A percentile compares a stretch with the other conserved stretches of the same genome.
Evolutionary conservation across 805 yeast genomes (phyloP).

Genomic region (Wickerhamomyces kurtzmanii): DNA sequence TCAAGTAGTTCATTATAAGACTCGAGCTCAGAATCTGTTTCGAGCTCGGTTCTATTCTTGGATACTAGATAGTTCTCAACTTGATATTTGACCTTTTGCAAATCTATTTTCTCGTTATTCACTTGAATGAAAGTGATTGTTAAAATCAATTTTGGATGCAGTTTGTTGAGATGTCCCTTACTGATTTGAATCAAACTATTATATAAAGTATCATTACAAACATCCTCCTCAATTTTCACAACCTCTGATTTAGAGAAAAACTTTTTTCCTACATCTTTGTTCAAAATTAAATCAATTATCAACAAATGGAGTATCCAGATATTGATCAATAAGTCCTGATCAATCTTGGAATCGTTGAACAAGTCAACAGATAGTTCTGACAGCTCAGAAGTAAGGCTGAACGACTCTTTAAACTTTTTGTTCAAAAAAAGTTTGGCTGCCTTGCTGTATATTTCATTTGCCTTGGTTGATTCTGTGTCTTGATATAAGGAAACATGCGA

Average conservation of each 20-base stretch:
- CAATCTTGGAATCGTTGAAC: slow-evolving; percentile 6
- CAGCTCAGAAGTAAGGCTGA: slow-evolving; percentile 2
- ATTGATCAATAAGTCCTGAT: slow-evolving; percentile 7
- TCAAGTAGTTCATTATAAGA: slow-evolving; percentile 12
- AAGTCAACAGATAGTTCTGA: slow-evolving; percentile 4
- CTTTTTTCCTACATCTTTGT: no score
- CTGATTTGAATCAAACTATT: slow-evolving; percentile 5
- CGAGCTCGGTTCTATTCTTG: slow-evolving; percentile 2
- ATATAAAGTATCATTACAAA: slow-evolving; percentile 6
- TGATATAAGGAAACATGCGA: no score
- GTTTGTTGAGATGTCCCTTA: slow-evolving; percentile 2
- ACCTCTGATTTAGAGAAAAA: slow-evolving; percentile 4
- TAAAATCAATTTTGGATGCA: slow-evolving; percentile 12
- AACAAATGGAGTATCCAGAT: slow-evolving; percentile 17
- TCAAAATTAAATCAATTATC: slow-evolving; percentile 13
- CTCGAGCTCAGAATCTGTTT: slow-evolving; percentile 1
- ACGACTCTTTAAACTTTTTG: slow-evolving; percentile 13
- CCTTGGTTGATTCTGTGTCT: no score
- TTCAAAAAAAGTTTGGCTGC: slow-evolving; percentile 16
- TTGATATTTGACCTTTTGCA: slow-evolving; percentile 7
- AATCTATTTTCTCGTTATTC: slow-evolving; percentile 10
- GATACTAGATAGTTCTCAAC: slow-evolving; percentile 11
- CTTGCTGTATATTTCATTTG: slow-evolving; percentile 9
- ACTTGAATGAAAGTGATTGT: slow-evolving; percentile 13
- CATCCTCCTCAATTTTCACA: not conserved